Base-by-base conservation (phyloP, 1,284 basidiomycete species). In the Hemileia vastatrix region DNA sequence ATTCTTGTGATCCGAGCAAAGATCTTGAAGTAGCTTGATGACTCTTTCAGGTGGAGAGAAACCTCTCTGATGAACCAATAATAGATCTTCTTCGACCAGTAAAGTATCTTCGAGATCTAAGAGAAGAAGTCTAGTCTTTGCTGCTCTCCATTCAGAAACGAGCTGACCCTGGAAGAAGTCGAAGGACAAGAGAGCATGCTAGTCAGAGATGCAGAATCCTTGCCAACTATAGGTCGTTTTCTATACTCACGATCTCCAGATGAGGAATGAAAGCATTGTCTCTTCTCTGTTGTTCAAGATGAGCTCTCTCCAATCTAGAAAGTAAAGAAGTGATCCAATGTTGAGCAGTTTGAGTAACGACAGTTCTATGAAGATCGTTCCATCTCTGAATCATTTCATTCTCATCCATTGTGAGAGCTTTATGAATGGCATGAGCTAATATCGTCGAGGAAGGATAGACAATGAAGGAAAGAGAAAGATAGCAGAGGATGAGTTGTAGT, bases 331-430 rank as follows among this genome's bases (percentile, higher is more conserved):
- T 86, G 57, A 87, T 85, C 77, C 91, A 91, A 1, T 86, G 81
- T 72, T 91, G 89, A 0, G 88, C 87, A 0, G 86, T 89, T 73
- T 92, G 90, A 0, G 87, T 86, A n/a, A 84, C 83, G 54, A 92
- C 90, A 67, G 90, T 88, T 64, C 83, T 83, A 73, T 91, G 87
- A 0, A 92, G 78, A 67, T 92, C 89, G 79, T 86, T 83, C 89
- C 90, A 92, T 6, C 88, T 83, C 31, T 82, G 82, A 6, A 77
- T 74, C 4, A 84, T 83, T 72, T 92, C 87, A 1, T 84, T 83
- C 48, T 85, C 83, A 53, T 75, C 76, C 88, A 90, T 91, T 0
- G 83, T 87, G 43, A 92, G 76, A 15, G 87, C 88, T 72, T 79
- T 71, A 64, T 86, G 71, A 58, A 92, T 90, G 2, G 88, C 89